Percentiles rank a stretch among this genome's conserved stretches.
These are phyloP conservation scores for Globisporangium iwayamae DNA, from an alignment of 352 stramenopile genomes.

Conservation along the genomic window DNA sequence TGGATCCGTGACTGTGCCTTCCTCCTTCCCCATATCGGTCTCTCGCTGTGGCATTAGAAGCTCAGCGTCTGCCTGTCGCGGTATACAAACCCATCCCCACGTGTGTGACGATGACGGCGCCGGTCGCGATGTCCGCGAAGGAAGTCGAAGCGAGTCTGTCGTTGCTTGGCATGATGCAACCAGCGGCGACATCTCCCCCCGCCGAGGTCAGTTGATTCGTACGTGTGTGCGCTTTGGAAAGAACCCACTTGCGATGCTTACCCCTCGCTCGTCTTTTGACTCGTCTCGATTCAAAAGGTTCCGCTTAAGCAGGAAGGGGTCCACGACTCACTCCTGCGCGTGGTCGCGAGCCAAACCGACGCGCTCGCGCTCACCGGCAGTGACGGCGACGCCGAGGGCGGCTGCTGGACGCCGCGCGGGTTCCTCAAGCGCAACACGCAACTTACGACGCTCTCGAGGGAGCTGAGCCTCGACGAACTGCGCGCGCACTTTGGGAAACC, in stretches of 20 bases:
- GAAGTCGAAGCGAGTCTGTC: constrained; percentile 63
- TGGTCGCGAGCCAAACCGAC: constrained; percentile 31
- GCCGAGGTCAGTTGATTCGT: constrained; percentile 12
- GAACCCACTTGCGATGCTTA: neutral
- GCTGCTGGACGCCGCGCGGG: constrained; percentile 5
- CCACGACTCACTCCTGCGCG: constrained; percentile 35
- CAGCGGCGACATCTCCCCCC: neutral
- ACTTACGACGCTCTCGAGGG: constrained; percentile 42
- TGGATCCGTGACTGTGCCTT: neutral
- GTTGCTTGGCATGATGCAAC: constrained; percentile 63
- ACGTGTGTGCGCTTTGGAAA: neutral
- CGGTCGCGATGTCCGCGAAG: constrained; percentile 35
- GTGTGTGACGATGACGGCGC: constrained; percentile 6
- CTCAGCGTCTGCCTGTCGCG: neutral
- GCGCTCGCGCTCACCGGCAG: constrained; percentile 6
- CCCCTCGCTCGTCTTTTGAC: constrained; percentile 2
- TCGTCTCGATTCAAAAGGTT: neutral
- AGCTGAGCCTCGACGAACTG: constrained; percentile 59
- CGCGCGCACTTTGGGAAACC: constrained; percentile 59
- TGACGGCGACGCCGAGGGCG: neutral
- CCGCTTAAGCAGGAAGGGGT: constrained; percentile 19
- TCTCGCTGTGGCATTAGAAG: neutral
- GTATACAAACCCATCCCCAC: neutral
- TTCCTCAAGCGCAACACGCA: constrained; percentile 36
- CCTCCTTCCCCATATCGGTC: neutral